Conservation (phyloP, 805 yeast genomes). For the Kuraishia ogatae region DNA sequence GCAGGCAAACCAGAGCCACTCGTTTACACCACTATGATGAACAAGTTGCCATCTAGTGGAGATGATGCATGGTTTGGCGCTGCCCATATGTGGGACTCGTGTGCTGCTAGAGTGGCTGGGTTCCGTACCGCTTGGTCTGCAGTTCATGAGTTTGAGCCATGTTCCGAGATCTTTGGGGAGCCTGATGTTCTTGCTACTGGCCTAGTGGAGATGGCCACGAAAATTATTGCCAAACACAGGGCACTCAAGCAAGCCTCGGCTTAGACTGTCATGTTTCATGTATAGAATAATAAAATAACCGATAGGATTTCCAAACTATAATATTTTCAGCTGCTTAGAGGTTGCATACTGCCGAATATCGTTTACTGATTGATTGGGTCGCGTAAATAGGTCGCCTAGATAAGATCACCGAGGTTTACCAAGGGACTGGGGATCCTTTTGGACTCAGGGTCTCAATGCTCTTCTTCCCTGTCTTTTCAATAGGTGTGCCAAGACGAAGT, state of each 20-base stretch:
- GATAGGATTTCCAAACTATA: background rate
- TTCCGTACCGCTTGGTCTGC: conserved; percentile 22
- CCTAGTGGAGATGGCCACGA: conserved; percentile 20
- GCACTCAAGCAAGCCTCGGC: background rate
- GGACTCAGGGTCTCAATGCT: background rate
- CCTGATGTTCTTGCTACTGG: conserved; percentile 21
- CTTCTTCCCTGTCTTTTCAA: background rate
- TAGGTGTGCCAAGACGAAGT: background rate
- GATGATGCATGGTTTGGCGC: conserved; percentile 24
- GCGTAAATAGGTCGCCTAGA: background rate
- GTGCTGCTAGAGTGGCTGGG: conserved; percentile 23
- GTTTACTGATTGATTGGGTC: background rate
- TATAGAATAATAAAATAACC: background rate
- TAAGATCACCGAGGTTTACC: background rate
- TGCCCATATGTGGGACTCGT: conserved; percentile 24
- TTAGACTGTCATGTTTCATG: background rate
- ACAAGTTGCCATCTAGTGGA: conserved; percentile 16
- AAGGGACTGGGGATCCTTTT: background rate
- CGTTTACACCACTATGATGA: conserved; percentile 18
- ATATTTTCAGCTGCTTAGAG: background rate
- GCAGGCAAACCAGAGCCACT: conserved; percentile 20
- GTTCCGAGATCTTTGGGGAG: conserved; percentile 19
- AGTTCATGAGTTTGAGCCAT: conserved; percentile 21
- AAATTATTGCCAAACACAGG: conserved; percentile 15
- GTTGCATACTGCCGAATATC: background rate